Evolutionary conservation across 208 protist genomes (phyloP), one percentile per base, ranked within the genome.

Genomic region (Leishmania mexicana): DNA sequence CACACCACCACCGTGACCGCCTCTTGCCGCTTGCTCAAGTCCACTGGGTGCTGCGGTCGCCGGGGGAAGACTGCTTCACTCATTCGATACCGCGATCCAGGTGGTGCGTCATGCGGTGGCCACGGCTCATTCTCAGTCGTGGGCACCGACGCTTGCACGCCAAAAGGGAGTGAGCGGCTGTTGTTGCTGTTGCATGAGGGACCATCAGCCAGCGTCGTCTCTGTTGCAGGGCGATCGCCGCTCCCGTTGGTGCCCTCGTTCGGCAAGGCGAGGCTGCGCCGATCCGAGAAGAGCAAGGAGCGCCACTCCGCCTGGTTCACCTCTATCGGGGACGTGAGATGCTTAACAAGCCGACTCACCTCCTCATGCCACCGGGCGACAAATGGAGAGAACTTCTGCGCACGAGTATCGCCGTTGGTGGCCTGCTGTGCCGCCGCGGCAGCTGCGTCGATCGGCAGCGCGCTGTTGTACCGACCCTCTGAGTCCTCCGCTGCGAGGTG

Each of bases 1-100:
- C 81, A 85, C 76, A 85, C 76, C 68, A 85, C 81, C 28, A 85
- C 81, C 17, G 81, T 85, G 45, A 85, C 81, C 24, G 79, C 76
- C 65, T 81, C 76, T 62, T 78, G 68, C 70, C 71, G 24, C 31
- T 75, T 45, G n/a, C 76, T 85, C 72, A 65, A 51, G 19, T 80
- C 76, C 8, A 65, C 71, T 7, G 76, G 81, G 53, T 81, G 76
- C 6, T 45, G 70, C 17, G 81, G 81, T 54, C 76, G 76, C 13
- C 81, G 76, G 1, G 76, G 64, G 17, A 85, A 74, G 11, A 78
- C 47, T 0, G 68, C 60, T 15, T 76, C 73, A 51, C 31, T 76
- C 49, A 62, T 40, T 38, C 15, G 73, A 58, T 76, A 57, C 1
- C 73, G 73, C n/a, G 51, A 62, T 31, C 51, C 31, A 2, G 7